These are phyloP conservation scores for Aquilaria agallochum DNA, from an alignment of 441 rosid species.

Conservation along the genomic window DNA sequence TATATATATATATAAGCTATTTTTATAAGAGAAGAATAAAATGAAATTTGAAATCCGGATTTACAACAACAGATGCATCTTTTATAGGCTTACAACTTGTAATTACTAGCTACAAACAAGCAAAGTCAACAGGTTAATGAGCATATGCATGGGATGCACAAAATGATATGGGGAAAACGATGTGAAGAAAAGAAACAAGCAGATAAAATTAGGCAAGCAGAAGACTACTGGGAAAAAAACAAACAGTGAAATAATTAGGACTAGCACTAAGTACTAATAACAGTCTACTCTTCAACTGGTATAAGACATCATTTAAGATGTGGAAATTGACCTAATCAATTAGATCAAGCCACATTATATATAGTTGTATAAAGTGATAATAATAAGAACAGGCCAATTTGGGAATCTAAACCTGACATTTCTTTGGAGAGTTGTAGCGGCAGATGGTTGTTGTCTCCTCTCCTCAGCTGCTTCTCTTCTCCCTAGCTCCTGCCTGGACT, in stretches of 20 bases:
- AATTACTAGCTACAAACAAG: not conserved
- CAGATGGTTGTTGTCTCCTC: conserved; percentile 15
- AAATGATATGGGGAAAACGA: conserved; percentile 4
- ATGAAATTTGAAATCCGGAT: not conserved
- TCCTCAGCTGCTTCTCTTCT: too few relatives aligned
- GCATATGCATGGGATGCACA: conserved; percentile 1
- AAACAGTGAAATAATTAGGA: conserved; percentile 26
- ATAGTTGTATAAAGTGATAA: too few relatives aligned
- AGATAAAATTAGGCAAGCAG: conserved; percentile 24
- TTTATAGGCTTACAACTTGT: too few relatives aligned
- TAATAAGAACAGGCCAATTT: conserved; percentile 13
- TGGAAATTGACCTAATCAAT: too few relatives aligned
- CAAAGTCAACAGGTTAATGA: conserved; percentile 7
- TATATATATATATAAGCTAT: not conserved
- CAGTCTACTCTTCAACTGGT: conserved; percentile 1
- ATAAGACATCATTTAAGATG: too few relatives aligned
- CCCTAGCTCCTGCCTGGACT: not conserved
- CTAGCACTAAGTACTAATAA: not conserved
- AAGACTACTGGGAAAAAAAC: conserved; percentile 20
- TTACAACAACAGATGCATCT: conserved; percentile 5
- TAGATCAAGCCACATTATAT: too few relatives aligned
- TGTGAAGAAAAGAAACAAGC: conserved; percentile 24
- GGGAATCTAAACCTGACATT: conserved; percentile 22
- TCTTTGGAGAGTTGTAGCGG: conserved; percentile 11
- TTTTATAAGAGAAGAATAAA: conserved; percentile 1